Evolutionary conservation across 306 rosid species (phyloP), one percentile per base, ranked within the genome.

Genomic region (Cicer arietinum): DNA sequence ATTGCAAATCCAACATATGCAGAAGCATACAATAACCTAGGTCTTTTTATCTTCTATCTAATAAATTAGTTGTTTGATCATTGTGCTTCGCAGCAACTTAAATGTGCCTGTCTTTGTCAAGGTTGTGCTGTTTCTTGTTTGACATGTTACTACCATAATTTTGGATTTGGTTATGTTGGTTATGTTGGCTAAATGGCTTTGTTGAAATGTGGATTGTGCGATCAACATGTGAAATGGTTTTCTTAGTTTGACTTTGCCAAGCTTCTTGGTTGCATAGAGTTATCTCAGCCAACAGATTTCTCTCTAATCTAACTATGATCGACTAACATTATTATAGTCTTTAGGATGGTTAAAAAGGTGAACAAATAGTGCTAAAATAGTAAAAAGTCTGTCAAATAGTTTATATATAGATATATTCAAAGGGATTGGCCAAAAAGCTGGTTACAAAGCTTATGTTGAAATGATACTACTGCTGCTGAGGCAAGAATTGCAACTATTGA

Each of bases 11-110:
- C 99, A 7, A 90, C 99, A 66, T 95, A 95, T 79, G 97, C 98
- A 40, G 99, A 95, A 81, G 99, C 99, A 11, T 95, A 92, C 83
- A 95, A 95, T 83, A 95, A 95, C 84, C 85, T 95, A 87, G 99
- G 99, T 95, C 43, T 68, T 69, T 67, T 46, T 20, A 6, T 71
- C 71, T 39, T n/a, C 57, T 59, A 44, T 48, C 73, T 37, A 11
- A 50, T 47, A 48, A 13, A 73, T 69, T 75, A 52, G 4, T 71
- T 39, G 30, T 78, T 84, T 72, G 40, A 35, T 69, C 74, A 16
- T 61, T 56, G 43, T 81, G 46, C 51, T 72, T 77, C 44, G 6
- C 8, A 35, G 61, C 10, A 48, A 37, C 67, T 64, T 59, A 17
- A 35, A 73, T 17, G 25, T 22, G 74, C 14, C 18, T 54, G 54